Percentiles rank a stretch among this genome's conserved stretches.
These are phyloP conservation scores for Striga hermonthica DNA, from an alignment of 305 asterid genomes.

Conservation along the genomic window DNA sequence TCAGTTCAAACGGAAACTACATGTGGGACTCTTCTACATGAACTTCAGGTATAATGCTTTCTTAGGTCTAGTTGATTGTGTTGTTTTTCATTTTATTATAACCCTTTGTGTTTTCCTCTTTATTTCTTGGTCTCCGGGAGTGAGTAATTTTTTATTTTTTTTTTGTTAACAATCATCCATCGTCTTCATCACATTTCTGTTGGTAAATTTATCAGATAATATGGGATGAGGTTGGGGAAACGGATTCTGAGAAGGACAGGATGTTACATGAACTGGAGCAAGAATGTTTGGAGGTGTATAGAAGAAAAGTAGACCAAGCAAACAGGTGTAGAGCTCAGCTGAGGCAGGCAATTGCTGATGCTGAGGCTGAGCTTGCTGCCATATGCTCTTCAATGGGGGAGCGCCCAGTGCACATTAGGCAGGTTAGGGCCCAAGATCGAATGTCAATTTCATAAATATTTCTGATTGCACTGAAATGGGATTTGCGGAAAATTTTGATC, in stretches of 20 bases:
- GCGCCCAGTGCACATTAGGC: conserved; percentile 86
- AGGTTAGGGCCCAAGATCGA: conserved; percentile 48
- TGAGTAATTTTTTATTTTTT: no score
- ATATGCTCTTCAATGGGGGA: conserved; percentile 95
- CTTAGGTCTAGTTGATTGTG: background rate
- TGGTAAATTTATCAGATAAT: conserved; percentile 55
- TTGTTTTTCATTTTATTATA: background rate
- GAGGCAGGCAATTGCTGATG: conserved; percentile 95
- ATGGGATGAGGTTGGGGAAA: conserved; percentile 99
- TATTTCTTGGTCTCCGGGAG: conserved; percentile 1
- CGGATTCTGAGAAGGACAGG: conserved; percentile 75
- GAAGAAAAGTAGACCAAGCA: conserved; percentile 90
- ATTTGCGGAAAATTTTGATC: background rate
- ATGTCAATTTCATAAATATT: background rate
- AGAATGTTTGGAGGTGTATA: conserved; percentile 89
- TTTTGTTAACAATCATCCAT: conserved; percentile 8
- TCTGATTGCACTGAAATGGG: conserved; percentile 5
- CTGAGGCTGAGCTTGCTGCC: conserved; percentile 93
- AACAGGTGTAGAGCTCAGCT: conserved; percentile 86
- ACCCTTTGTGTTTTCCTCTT: background rate
- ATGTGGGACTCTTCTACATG: conserved; percentile 72
- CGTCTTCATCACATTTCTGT: conserved; percentile 18
- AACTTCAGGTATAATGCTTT: conserved; percentile 61
- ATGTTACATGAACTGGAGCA: conserved; percentile 86
- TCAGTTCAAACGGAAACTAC: conserved; percentile 56